Conservation (phyloP, 768 basidiomycete genomes). For the Glaciozyma antarctica region DNA sequence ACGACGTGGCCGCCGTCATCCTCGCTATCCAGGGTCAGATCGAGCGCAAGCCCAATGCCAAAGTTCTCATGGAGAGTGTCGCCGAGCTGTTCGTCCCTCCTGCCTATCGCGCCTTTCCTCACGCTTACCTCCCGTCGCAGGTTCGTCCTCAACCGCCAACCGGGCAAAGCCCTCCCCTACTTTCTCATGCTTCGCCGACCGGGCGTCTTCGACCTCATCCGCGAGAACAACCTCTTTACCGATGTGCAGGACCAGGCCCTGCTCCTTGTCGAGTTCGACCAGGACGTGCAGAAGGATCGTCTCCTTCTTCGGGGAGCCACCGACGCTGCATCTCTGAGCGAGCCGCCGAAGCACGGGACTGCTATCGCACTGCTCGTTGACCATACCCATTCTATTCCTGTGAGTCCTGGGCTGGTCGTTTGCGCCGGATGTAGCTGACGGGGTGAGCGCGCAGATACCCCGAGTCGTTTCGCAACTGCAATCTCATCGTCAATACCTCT, state of each 20-base stretch:
- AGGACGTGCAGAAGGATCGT: constrained; percentile 62
- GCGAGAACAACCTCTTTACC: constrained; percentile 85
- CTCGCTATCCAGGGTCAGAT: constrained; percentile 77
- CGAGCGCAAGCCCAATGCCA: constrained; percentile 49
- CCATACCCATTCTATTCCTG: constrained; percentile 92
- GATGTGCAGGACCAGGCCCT: constrained; percentile 90
- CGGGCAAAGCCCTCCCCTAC: constrained; percentile 84
- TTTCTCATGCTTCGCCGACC: constrained; percentile 75
- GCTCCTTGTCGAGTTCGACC: constrained; percentile 86
- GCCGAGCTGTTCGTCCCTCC: constrained; percentile 62
- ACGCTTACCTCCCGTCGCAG: constrained; percentile 41
- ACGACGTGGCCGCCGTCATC: constrained; percentile 76
- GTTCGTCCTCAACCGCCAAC: constrained; percentile 77
- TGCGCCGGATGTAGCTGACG: not conserved
- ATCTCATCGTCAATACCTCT: constrained; percentile 66
- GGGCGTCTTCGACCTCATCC: constrained; percentile 87
- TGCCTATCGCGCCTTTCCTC: not conserved
- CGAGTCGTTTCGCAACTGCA: constrained; percentile 82
- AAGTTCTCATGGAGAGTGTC: constrained; percentile 81
- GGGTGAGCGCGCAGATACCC: constrained; percentile 51
- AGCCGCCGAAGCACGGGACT: constrained; percentile 48
- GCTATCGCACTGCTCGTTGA: constrained; percentile 83
- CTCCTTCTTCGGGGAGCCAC: constrained; percentile 35
- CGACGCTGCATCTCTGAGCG: constrained; percentile 39
- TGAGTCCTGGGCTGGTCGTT: constrained; percentile 41